Evolutionary conservation across 352 stramenopile species (phyloP), one percentile per base, ranked within the genome.

Genomic region (Halophytophthora polymorphica): DNA sequence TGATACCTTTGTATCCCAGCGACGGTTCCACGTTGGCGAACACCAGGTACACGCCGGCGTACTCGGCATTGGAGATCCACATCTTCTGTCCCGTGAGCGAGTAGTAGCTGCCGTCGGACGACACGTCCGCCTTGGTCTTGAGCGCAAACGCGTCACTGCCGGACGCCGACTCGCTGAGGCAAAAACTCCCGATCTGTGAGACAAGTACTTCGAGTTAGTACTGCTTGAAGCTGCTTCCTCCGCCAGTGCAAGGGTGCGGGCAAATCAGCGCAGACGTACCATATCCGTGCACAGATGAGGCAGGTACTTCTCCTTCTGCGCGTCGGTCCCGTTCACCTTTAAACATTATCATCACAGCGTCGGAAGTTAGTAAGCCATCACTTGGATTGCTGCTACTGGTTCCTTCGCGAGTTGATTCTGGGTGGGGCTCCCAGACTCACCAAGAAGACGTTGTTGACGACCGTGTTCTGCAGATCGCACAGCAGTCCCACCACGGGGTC

Each of bases 31-130:
- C 83, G 59, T 97, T 99, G 11, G 96, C 96, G 73, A 99, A 98
- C 13, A 99, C 93, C 31, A 98, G 72, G 70, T 98, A 98, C 1
- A 98, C 85, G 5, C 93, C 93, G 15, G 96, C 83, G 57, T 98
- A 95, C 54, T 92, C 90, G 12, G 90, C 90, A 70, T 98, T 99
- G 29, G 93, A 98, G 60, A 99, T 99, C 96, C 96, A 99, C 66
- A 98, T 86, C 70, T 99, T 99, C 42, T 90, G 86, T 19, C 96
- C 96, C 65, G 88, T 98, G 11, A 99, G 67, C 15, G 88, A 97
- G 69, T 95, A 98, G 64, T 96, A 97, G 42, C 82, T 97, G 45
- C 86, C 87, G 57, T 98, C 93, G 0, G 73, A 41, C 18, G 84
- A 97, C 22, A 64, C 64, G 1, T 86, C 81, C 1, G 95, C 96